Base-by-base conservation (phyloP, 768 basidiomycete species). In the Auricularia sp. region DNA sequence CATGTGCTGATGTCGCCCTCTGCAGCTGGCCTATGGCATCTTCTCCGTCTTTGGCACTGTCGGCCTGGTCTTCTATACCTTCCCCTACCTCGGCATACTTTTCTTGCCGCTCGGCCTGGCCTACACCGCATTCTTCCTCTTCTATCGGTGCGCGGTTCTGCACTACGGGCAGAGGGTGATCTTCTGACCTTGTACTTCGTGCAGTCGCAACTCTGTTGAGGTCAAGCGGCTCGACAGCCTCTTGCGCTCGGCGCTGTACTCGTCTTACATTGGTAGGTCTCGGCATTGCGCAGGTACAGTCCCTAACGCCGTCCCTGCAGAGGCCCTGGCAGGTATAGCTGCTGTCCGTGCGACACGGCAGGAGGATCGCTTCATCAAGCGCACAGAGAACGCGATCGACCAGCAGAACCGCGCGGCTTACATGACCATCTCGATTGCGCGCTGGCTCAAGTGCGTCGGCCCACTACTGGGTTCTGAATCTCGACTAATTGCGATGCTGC, bases 181-280 rank as follows among this genome's bases (percentile, higher is more conserved):
- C 44, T 18, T 51, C 18, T 51, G 36, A n/a, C 62, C 62, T 44
- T 51, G 18, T 29, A 6, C 35, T 8, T 59, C 24, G 13, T 64
- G 24, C 63, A 70, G 69, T 8, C 78, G 81, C 7, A 82, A 80
- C 1, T 86, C 85, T 0, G 84, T 87, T 2, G 85, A 87, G 70
- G 81, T 83, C 3, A 87, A 88, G 70, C 81, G 86, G n/a, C 73
- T 87, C 33, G 86, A 87, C 69, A 86, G 85, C 0, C 67, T 87
- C 24, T 75, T 86, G 70, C 79, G 86, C 13, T 88, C 86, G 0
- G 71, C 76, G 2, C 73, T 88, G 44, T 87, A 85, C 70, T 77
- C 80, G 2, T 81, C 84, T 1, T 85, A 82, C 69, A 80, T 83
- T 18, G 85, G 85, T 83, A 65, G 29, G 74, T 44, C 1, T 29